Evolutionary conservation across 2,329 filamentous ascomycete species (phyloP), one percentile per base, ranked within the genome.

Genomic region (Zymoseptoria crescenta): DNA sequence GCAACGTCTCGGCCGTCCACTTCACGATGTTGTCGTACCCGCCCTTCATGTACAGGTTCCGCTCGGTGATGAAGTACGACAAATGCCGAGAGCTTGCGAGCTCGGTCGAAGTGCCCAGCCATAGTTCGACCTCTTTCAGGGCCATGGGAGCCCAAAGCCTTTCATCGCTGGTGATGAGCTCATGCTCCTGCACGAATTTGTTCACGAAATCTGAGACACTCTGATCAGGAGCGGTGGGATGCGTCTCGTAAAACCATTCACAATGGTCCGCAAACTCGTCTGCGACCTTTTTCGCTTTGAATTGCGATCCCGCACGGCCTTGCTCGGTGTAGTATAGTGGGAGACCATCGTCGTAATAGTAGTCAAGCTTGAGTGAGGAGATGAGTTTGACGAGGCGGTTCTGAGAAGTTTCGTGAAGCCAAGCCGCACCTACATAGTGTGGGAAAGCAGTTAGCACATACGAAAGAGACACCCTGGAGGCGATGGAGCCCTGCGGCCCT

Each of bases 281-380:
- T 55, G 74, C 75, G 24, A 76, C 74, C 60, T 77, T 77, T 66
- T 77, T 77, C 20, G 75, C 75, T 58, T 77, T 77, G 72, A 77
- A 77, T 62, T 77, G 75, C 51, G 74, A 70, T 28, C 75, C 75
- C 50, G 75, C 72, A 59, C 74, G 71, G 54, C 75, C 75, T 51
- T 76, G 72, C 56, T 73, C 70, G 48, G 75, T 77, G 57, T 73
- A 76, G 64, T 75, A 76, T 55, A 77, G 57, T 27, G 75, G 74
- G 9, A 73, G 68, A 9, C 75, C 75, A 56, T 77, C 75, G 64
- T 77, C 75, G 64, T 76, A 77, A 64, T 77, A 77, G 60, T 76
- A 76, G 53, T 76, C 74, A 55, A 77, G 75, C 41, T 70, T 70
- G 45, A 77, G 69, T 59, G 71, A 72, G 20, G 71, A 70, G 56